These are phyloP conservation scores for Acaromyces ingoldii DNA, from an alignment of 1,284 basidiomycete genomes.

Conservation along the genomic window DNA sequence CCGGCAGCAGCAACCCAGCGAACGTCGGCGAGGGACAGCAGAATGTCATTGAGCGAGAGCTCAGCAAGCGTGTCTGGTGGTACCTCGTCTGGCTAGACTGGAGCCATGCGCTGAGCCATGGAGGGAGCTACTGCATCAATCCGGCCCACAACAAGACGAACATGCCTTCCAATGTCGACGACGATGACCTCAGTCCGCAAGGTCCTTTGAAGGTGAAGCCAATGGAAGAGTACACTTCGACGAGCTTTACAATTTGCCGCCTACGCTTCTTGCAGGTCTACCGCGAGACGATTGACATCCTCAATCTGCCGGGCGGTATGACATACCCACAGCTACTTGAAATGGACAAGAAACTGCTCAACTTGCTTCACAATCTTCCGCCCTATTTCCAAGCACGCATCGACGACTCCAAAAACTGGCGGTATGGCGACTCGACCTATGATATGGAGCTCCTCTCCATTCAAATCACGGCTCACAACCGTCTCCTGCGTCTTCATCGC, in stretches of 20 bases:
- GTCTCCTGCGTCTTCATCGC: slow-evolving; percentile 43
- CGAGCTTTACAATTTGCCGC: slow-evolving; percentile 32
- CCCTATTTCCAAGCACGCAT: slow-evolving; percentile 14
- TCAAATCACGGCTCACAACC: slow-evolving; percentile 42
- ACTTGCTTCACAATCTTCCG: slow-evolving; percentile 17
- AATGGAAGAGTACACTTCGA: slow-evolving; percentile 22
- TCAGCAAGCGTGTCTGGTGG: slow-evolving; percentile 46
- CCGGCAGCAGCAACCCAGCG: neutral
- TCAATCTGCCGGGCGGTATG: slow-evolving; percentile 12
- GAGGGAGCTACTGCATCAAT: slow-evolving; percentile 38
- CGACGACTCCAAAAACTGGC: slow-evolving; percentile 5
- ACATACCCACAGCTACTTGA: slow-evolving; percentile 12
- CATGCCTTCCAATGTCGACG: slow-evolving; percentile 37
- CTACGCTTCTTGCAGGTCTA: slow-evolving; percentile 32
- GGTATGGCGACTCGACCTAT: slow-evolving; percentile 5
- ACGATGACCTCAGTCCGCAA: slow-evolving; percentile 12
- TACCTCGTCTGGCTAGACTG: slow-evolving; percentile 38
- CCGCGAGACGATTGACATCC: slow-evolving; percentile 29
- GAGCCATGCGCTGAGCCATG: slow-evolving; percentile 42
- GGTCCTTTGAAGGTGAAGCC: neutral
- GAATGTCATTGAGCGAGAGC: slow-evolving; percentile 27
- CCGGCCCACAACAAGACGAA: slow-evolving; percentile 39
- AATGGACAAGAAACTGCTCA: slow-evolving; percentile 22
- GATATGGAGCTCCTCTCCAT: slow-evolving; percentile 42
- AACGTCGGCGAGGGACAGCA: slow-evolving; percentile 16